Base-by-base conservation (phyloP, 805 yeast genomes). In the Debaryomyces prosopidis region DNA sequence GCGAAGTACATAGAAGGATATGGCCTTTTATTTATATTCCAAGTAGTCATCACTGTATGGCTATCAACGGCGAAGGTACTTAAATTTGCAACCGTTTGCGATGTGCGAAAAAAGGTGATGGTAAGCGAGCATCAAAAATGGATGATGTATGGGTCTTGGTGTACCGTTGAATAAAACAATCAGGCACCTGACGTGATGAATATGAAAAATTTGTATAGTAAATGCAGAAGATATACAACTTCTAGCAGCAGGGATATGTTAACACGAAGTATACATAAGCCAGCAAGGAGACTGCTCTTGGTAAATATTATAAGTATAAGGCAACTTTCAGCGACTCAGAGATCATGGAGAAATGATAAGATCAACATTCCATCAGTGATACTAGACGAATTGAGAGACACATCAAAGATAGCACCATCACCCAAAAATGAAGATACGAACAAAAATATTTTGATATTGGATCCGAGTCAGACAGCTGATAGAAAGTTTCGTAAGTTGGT, bases 381-480 rank as follows among this genome's bases (percentile, higher is more conserved):
- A 23, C 27, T 44, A 33, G 39, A 39, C 28, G 47, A 44, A 39
- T 36, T 44, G 32, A 44, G 18, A 39, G 43, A 44, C 17, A 44
- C 43, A 10, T 32, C 46, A 17, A 40, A 33, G 12, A 32, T 38
- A 23, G 42, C 47, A 34, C 14, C 39, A 8, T 19, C 34, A 19
- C 17, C 17, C n/a, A 41, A n/a, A 8, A 20, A 36, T 15, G 38
- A 30, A 6, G 30, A 35, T 11, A 20, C 16, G 9, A 23, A 40
- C 4, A 38, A 39, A 14, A 52, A 48, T 41, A 46, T 53, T 3
- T 51, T 57, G 26, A 56, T 57, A 14, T 44, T 57, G 32, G 46
- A 53, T 26, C 60, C 60, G 7, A 45, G 46, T 15, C 46, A 57
- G 35, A 51, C 54, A 26, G 47, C 45, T 14, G 60, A 57, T 39